Base-by-base conservation (phyloP, 805 yeast species). In the Ogataea parapolymorpha region DNA sequence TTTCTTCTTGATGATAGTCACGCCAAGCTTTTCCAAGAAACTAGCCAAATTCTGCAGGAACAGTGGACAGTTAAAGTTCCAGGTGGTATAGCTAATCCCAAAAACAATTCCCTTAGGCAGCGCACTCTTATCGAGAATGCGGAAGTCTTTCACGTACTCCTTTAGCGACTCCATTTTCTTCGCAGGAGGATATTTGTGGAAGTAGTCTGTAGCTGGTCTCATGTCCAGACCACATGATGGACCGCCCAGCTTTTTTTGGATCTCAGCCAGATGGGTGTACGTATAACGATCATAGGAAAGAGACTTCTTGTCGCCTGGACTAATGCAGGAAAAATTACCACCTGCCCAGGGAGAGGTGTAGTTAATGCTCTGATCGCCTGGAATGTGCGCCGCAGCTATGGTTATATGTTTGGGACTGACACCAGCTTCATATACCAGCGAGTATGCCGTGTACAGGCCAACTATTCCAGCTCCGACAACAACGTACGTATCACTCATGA, bases 331-430 rank as follows among this genome's bases (percentile, higher is more conserved):
- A 53, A 77, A 77, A 56, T 78, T 77, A 6, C 79, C 82, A 17
- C 83, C 83, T 0, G 95, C 95, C 75, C 82, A 82, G 1, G 95
- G 95, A 0, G 90, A 82, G 1, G 95, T 80, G 59, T 81, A 86
- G 37, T 75, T 68, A 41, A 76, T 75, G 4, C 88, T 79, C 49
- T 77, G 82, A 54, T 86, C 95, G 5, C 95, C 95, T 2, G 95
- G 93, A 25, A 81, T 60, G 51, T 71, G 74, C 53, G 82, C 77
- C 6, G 86, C 91, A 14, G 80, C 51, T 2, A 85, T 71, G 4
- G 76, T 68, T 45, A 86, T 73, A 4, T 72, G 61, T 1, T 54
- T 41, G 1, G 73, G 67, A 1, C 56, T 43, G 6, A 71, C 62
- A 3, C 26, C 20, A 2, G 68, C 67, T 12, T 63, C 64, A 11